Evolutionary conservation across 176 grass and related monocot species (phyloP).

Genomic region (Olyra latifolia): DNA sequence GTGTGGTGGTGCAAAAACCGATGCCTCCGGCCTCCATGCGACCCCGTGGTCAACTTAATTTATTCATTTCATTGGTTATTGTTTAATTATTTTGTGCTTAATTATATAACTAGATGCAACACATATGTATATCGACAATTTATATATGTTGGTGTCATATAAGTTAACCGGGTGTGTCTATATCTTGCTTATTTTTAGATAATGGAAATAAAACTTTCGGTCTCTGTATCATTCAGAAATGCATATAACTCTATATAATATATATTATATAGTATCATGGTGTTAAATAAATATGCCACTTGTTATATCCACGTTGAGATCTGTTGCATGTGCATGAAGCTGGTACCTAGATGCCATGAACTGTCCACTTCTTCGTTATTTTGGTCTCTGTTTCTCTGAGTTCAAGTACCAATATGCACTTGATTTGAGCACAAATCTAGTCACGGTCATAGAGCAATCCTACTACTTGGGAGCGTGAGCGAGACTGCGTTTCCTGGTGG

Average conservation of each 20-base stretch:
- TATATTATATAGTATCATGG: too few relatives aligned
- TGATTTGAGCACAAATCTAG: neutral
- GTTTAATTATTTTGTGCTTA: neutral
- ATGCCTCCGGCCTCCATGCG: neutral
- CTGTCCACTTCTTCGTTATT: too few relatives aligned
- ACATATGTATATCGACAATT: neutral
- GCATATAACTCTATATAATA: too few relatives aligned
- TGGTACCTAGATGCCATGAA: neutral
- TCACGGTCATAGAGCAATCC: neutral
- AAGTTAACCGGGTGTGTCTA: too few relatives aligned
- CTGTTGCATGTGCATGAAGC: neutral
- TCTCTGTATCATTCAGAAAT: too few relatives aligned
- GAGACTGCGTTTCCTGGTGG: too few relatives aligned
- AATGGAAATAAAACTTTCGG: too few relatives aligned
- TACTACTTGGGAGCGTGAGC: too few relatives aligned
- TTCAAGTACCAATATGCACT: neutral
- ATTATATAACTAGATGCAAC: neutral
- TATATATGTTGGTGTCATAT: too few relatives aligned
- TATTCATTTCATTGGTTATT: conserved; percentile 5
- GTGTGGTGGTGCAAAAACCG: neutral
- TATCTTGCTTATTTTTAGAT: too few relatives aligned
- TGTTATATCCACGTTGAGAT: neutral
- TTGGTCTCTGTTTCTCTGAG: neutral
- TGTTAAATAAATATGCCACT: neutral
- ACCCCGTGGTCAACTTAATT: neutral